A percentile compares a stretch with the other conserved stretches of the same genome.
Evolutionary conservation across 768 basidiomycete genomes (phyloP).

Genomic region (Russula lepida): DNA sequence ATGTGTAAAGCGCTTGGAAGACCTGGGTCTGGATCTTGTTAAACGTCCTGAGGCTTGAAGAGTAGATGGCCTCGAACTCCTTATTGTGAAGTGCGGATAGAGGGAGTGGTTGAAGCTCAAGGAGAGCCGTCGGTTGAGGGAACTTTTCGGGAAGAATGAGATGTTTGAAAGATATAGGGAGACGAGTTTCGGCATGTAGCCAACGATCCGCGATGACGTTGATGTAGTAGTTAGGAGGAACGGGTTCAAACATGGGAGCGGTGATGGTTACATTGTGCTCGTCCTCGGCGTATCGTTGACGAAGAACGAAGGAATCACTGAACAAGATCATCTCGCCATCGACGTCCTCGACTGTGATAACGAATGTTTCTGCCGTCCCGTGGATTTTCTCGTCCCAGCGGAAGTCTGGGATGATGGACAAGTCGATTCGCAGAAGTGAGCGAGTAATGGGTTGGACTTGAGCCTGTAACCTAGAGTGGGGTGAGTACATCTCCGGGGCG

Average conservation of each 20-base stretch:
- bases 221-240: slow-evolving; percentile 98
- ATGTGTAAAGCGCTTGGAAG: slow-evolving; percentile 94
- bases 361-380: slow-evolving; percentile 80
- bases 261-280: slow-evolving; percentile 94
- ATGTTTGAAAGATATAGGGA: slow-evolving; percentile 97
- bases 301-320: slow-evolving; percentile 87
- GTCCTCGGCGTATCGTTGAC: slow-evolving; percentile 84
- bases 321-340: slow-evolving; percentile 96
- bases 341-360: slow-evolving; percentile 92
- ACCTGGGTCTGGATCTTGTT: slow-evolving; percentile 99
- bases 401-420: slow-evolving; percentile 97
- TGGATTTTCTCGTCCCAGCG: slow-evolving; percentile 96
- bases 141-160: slow-evolving; percentile 96
- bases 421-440: slow-evolving; percentile 82
- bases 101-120: slow-evolving; percentile 87
- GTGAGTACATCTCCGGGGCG: background rate
- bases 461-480: slow-evolving; percentile 61
- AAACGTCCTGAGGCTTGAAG: slow-evolving; percentile 71
- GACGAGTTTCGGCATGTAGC: slow-evolving; percentile 89
- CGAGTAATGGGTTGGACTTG: slow-evolving; percentile 96
- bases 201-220: slow-evolving; percentile 91
- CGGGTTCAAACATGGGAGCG: slow-evolving; percentile 93
- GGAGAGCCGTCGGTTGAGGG: slow-evolving; percentile 84
- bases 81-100: slow-evolving; percentile 88
- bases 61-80: slow-evolving; percentile 84